phyloP scores from a whole-genome alignment of 2,329 filamentous ascomycete species.

The Chaetothyriales sp. region DNA sequence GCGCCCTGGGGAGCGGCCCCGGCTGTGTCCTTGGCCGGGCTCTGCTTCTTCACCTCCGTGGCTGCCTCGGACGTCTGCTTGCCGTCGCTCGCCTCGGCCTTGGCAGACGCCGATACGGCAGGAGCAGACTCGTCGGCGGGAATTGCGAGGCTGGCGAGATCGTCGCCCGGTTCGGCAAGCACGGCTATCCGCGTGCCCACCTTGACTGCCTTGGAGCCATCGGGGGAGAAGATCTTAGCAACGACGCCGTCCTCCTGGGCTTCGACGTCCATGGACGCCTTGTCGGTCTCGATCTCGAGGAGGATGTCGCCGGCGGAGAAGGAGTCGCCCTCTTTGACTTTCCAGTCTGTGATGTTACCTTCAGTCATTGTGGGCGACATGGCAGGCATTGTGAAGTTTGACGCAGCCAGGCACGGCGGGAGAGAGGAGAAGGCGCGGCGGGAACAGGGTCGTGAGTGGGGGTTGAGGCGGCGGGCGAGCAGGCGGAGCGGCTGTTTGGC shows the following conservation, averaged over 20 bases:
- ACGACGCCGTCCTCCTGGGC: conserved; percentile 78
- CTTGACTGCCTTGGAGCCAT: conserved; percentile 62
- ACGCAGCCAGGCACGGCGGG: conserved; percentile 45
- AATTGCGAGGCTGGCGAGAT: conserved; percentile 59
- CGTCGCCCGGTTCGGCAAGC: conserved; percentile 67
- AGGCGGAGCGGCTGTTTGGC: conserved; percentile 14
- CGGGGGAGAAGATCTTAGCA: conserved; percentile 60
- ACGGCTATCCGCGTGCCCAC: conserved; percentile 74
- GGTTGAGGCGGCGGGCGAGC: conserved; percentile 14
- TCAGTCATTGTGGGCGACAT: conserved; percentile 90
- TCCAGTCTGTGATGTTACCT: conserved; percentile 75
- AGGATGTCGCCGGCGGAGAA: conserved; percentile 75
- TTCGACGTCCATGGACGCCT: conserved; percentile 90
- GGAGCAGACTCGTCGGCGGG: conserved; percentile 48
- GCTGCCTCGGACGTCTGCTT: conserved; percentile 16
- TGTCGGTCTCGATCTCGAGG: conserved; percentile 86
- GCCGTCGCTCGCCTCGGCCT: conserved; percentile 9
- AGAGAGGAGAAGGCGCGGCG: conserved; percentile 12
- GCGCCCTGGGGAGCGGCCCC: conserved; percentile 13
- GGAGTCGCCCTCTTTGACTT: conserved; percentile 69
- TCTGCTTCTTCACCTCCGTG: conserved; percentile 15
- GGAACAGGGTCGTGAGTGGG: conserved; percentile 8
- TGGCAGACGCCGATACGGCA: conserved; percentile 12
- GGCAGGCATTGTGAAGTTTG: conserved; percentile 84
- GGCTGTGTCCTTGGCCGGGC: conserved; percentile 12